These are phyloP conservation scores for Mycena maculata DNA, from an alignment of 768 basidiomycete species.

Conservation along the genomic window DNA sequence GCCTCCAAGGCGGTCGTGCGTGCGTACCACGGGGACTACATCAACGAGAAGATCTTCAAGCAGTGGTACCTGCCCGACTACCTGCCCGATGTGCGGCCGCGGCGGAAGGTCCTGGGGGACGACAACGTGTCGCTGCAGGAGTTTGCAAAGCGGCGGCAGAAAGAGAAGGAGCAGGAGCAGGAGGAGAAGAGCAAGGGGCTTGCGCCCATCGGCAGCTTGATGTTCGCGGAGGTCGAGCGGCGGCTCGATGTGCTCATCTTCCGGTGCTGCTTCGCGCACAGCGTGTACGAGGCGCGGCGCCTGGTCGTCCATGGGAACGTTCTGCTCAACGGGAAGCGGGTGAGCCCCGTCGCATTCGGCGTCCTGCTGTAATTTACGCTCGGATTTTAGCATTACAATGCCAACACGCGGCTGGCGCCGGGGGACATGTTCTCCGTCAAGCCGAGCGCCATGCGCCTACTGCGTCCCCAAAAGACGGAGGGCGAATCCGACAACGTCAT, in stretches of 20 bases:
- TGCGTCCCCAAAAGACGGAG: constrained; percentile 52
- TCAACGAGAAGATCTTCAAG: constrained; percentile 93
- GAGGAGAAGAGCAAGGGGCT: constrained; percentile 69
- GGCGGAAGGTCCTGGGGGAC: constrained; percentile 55
- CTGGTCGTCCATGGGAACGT: constrained; percentile 91
- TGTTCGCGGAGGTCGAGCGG: constrained; percentile 95
- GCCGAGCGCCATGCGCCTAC: constrained; percentile 80
- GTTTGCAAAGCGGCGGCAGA: constrained; percentile 69
- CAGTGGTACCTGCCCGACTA: constrained; percentile 92
- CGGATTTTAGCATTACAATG: constrained; percentile 73
- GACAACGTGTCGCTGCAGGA: constrained; percentile 62
- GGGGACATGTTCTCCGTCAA: constrained; percentile 96
- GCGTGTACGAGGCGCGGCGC: constrained; percentile 89
- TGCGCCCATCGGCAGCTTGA: constrained; percentile 94
- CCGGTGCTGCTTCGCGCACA: constrained; percentile 86
- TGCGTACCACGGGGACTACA: constrained; percentile 96
- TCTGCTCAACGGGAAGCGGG: constrained; percentile 89
- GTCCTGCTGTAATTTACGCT: constrained; percentile 5
- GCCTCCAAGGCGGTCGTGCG: constrained; percentile 85
- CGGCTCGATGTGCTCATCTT: constrained; percentile 94
- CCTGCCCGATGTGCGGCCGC: constrained; percentile 87
- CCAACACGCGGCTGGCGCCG: constrained; percentile 90
- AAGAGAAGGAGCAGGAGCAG: constrained; percentile 58
- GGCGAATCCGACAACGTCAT: constrained; percentile 46
- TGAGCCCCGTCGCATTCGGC: constrained; percentile 49